These are phyloP conservation scores for Penicillium sclerotigenum DNA, from an alignment of 2,329 filamentous ascomycete genomes.

Conservation along the genomic window DNA sequence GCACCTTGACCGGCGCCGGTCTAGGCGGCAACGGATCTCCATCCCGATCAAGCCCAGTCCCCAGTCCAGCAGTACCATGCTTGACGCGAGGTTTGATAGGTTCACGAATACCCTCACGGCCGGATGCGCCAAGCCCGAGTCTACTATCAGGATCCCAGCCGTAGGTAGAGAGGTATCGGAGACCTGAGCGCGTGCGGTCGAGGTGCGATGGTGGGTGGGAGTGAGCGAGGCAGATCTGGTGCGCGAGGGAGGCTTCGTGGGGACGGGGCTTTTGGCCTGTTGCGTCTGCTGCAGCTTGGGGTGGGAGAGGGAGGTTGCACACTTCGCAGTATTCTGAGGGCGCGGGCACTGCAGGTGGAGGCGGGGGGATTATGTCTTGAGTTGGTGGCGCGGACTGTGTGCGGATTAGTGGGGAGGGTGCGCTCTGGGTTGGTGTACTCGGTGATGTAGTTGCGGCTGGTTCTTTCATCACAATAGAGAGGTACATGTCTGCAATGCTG, in stretches of 20 bases:
- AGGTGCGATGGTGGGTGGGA: conserved; percentile 57
- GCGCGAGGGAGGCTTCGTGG: conserved; percentile 53
- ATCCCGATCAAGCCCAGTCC: conserved; percentile 45
- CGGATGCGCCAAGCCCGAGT: conserved; percentile 65
- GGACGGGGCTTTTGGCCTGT: conserved; percentile 10
- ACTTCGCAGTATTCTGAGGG: conserved; percentile 48
- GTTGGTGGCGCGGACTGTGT: conserved; percentile 17
- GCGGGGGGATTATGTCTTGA: conserved; percentile 1
- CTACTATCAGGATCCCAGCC: conserved; percentile 63
- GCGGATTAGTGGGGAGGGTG: neutral
- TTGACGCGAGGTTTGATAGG: conserved; percentile 73
- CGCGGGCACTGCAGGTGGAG: neutral
- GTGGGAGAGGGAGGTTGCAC: conserved; percentile 54
- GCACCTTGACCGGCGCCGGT: conserved; percentile 42
- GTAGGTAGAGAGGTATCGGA: conserved; percentile 55
- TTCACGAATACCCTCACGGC: conserved; percentile 66
- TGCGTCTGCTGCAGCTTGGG: conserved; percentile 22
- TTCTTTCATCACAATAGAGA: conserved; percentile 46
- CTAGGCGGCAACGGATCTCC: conserved; percentile 27
- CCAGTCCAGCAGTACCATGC: conserved; percentile 71
- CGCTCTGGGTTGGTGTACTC: conserved; percentile 5
- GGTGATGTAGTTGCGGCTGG: conserved; percentile 4
- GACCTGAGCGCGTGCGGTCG: conserved; percentile 54
- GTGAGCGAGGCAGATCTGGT: conserved; percentile 57
- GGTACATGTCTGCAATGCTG: conserved; percentile 43